Conservation (phyloP, 345 rosid species). For the Diplotaxis tenuifolia region DNA sequence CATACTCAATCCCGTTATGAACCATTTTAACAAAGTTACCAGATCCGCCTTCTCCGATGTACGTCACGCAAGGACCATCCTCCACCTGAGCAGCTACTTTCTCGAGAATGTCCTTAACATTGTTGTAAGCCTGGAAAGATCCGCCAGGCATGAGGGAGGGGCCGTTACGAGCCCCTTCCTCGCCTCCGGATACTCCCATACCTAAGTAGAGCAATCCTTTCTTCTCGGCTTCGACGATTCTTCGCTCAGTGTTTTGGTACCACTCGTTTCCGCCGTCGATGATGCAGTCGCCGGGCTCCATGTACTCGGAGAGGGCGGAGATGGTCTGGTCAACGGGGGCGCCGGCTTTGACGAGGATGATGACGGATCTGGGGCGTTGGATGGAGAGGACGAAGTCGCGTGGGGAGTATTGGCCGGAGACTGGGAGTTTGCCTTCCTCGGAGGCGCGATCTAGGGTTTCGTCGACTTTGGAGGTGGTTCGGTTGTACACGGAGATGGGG, state of each 20-base stretch:
- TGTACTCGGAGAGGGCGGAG: conserved; percentile 61
- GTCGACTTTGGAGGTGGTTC: conserved; percentile 84
- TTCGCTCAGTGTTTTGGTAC: conserved; percentile 86
- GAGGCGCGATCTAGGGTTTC: conserved; percentile 75
- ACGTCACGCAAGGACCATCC: conserved; percentile 93
- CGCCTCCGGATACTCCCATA: conserved; percentile 97
- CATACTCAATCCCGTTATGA: conserved; percentile 94
- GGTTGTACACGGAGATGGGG: conserved; percentile 91
- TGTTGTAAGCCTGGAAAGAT: conserved; percentile 70
- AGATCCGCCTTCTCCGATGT: conserved; percentile 90
- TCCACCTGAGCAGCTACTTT: conserved; percentile 96
- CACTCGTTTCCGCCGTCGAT: conserved; percentile 97
- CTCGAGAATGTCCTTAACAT: conserved; percentile 59
- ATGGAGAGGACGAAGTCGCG: conserved; percentile 86
- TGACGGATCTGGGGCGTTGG: conserved; percentile 78
- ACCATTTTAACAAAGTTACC: conserved; percentile 98
- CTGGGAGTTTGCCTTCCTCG: conserved; percentile 66
- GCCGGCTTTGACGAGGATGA: conserved; percentile 95
- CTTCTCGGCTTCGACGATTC: conserved; percentile 50
- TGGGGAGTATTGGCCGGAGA: conserved; percentile 67
- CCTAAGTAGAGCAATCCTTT: conserved; percentile 79
- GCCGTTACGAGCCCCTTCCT: conserved; percentile 90
- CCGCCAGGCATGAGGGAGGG: conserved; percentile 99
- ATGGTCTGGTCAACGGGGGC: conserved; percentile 87
- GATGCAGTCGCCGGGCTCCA: conserved; percentile 84